Conservation (phyloP, 768 basidiomycete species). For the Sutorius australiensis region DNA sequence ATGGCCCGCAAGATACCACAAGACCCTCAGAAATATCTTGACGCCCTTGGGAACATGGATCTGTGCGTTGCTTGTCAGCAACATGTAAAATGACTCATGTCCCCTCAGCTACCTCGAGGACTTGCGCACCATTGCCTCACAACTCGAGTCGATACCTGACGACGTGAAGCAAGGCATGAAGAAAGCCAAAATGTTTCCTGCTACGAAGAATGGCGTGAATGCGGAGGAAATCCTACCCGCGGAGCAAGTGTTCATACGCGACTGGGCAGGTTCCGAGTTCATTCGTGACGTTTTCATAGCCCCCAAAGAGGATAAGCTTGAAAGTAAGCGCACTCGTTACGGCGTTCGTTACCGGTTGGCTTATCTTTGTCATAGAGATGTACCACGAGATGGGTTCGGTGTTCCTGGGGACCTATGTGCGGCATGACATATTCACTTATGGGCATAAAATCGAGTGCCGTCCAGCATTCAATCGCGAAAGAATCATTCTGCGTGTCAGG, state of each 20-base stretch:
- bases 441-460: neutral
- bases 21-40: constrained; percentile 5
- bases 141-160: constrained; percentile 9
- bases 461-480: neutral
- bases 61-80: constrained; percentile 2
- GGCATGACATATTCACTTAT: neutral
- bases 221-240: neutral
- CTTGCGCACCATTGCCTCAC: constrained; percentile 10
- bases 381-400: constrained; percentile 8
- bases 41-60: neutral
- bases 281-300: neutral
- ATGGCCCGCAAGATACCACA: constrained; percentile 7
- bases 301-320: constrained; percentile 3
- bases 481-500: constrained; percentile 2
- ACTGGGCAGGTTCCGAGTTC: constrained; percentile 12
- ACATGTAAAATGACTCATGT: neutral
- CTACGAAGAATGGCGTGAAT: neutral
- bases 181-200: constrained; percentile 7
- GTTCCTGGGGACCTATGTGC: constrained; percentile 9
- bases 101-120: constrained; percentile 9
- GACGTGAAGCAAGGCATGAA: constrained; percentile 7
- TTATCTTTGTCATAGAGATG: constrained; percentile 3
- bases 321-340: constrained; percentile 1
- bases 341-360: neutral
- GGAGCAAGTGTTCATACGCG: constrained; percentile 4